These are phyloP conservation scores for Penicillium sp. DNA, from an alignment of 2,329 filamentous ascomycete species.

Conservation along the genomic window DNA sequence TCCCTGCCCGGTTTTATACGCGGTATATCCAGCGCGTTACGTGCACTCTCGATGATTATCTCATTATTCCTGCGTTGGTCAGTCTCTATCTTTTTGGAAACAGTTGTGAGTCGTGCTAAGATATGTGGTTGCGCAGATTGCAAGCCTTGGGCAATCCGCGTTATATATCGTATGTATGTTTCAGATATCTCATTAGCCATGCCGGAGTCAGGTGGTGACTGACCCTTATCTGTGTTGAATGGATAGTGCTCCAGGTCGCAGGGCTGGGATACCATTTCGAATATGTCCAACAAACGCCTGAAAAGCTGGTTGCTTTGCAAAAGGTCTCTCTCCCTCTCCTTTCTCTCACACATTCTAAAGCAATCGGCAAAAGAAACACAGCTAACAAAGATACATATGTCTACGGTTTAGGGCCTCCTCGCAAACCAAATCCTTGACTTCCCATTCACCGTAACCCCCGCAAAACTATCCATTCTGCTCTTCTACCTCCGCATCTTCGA, in stretches of 20 bases:
- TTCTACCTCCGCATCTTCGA: conserved; percentile 33
- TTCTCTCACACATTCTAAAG: background rate
- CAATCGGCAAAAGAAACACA: background rate
- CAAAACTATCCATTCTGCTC: conserved; percentile 31
- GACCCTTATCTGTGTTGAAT: background rate
- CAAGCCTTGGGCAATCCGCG: conserved; percentile 23
- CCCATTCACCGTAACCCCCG: conserved; percentile 29
- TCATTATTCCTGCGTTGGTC: conserved; percentile 32
- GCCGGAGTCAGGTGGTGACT: background rate
- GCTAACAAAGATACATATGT: background rate
- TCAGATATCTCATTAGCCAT: background rate
- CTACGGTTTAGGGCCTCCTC: conserved; percentile 17
- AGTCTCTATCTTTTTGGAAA: background rate
- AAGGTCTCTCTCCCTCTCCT: conserved; percentile 19
- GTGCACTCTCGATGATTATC: conserved; percentile 19
- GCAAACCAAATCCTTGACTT: conserved; percentile 29
- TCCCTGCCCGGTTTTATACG: conserved; percentile 29
- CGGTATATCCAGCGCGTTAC: conserved; percentile 26
- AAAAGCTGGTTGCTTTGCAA: conserved; percentile 20
- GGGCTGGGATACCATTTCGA: conserved; percentile 25
- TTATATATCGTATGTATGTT: conserved; percentile 29
- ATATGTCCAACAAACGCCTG: conserved; percentile 15
- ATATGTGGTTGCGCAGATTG: conserved; percentile 17
- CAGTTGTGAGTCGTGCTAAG: background rate
- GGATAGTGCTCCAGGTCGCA: conserved; percentile 21